Conservation (phyloP, 2,329 filamentous ascomycete species). For the Xylaria polymorpha region DNA sequence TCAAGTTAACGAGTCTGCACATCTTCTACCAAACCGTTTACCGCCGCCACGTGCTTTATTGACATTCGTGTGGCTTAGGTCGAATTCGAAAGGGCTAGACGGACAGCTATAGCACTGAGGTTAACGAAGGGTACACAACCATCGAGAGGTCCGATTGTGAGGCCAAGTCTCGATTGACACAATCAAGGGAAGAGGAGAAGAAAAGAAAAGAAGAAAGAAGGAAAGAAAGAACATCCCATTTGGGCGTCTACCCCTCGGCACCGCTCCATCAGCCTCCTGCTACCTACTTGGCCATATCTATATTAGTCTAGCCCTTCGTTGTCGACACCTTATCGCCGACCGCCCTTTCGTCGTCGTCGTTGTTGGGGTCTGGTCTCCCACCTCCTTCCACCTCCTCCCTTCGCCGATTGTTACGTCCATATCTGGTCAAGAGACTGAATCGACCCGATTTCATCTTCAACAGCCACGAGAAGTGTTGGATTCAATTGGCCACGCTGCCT, state of each 20-base stretch:
- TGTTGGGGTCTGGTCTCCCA: neutral
- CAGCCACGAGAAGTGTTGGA: conserved; percentile 2
- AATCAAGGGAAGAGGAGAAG: neutral
- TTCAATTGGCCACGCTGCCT: conserved; percentile 8
- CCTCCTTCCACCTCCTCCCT: neutral
- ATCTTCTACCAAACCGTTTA: neutral
- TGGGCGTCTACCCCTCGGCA: neutral
- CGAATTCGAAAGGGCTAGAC: conserved; percentile 10
- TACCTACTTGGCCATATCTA: neutral
- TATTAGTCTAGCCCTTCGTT: neutral
- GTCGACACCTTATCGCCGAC: conserved; percentile 10
- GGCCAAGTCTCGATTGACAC: neutral
- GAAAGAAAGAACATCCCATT: neutral
- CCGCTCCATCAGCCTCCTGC: neutral
- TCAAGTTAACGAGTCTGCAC: neutral
- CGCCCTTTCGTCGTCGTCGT: conserved; percentile 8
- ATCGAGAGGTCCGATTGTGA: neutral
- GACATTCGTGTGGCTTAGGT: conserved; percentile 16
- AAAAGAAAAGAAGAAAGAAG: neutral
- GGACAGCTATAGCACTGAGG: neutral
- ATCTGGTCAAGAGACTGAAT: neutral
- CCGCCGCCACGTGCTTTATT: conserved; percentile 20
- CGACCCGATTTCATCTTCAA: neutral
- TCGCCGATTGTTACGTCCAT: neutral
- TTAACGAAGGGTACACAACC: conserved; percentile 21